A percentile compares a stretch with the other conserved stretches of the same genome.
Conservation (phyloP, 768 basidiomycete genomes). For the Xerocomellus chrysenteron region DNA sequence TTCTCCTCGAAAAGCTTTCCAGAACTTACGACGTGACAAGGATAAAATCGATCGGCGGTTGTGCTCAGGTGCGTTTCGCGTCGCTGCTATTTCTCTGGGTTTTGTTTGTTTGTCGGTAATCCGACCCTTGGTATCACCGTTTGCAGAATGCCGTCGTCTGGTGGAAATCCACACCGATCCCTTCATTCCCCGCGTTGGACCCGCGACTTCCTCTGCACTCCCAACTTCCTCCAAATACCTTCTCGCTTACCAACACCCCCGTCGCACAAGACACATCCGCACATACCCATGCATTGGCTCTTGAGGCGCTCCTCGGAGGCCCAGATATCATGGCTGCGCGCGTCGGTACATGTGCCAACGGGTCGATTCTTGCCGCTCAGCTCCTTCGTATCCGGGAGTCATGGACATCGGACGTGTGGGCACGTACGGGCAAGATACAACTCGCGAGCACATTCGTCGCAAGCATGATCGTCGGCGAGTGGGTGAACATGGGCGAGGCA, state of each 20-base stretch:
- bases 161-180: constrained; percentile 81
- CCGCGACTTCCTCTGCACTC: constrained; percentile 66
- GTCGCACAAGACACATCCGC: constrained; percentile 80
- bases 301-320: constrained; percentile 75
- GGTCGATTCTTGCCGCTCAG: constrained; percentile 73
- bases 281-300: constrained; percentile 70
- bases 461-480: constrained; percentile 68
- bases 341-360: constrained; percentile 70
- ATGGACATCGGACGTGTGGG: constrained; percentile 77
- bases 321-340: constrained; percentile 75
- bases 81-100: neutral
- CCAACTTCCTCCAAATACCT: constrained; percentile 65
- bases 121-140: neutral
- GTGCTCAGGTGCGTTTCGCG: constrained; percentile 61
- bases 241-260: constrained; percentile 73
- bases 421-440: constrained; percentile 71
- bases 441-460: constrained; percentile 75
- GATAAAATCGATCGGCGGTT: constrained; percentile 74
- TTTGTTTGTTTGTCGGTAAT: neutral
- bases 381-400: constrained; percentile 76
- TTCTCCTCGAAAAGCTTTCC: constrained; percentile 71
- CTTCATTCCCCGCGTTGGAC: constrained; percentile 70
- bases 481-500: constrained; percentile 69
- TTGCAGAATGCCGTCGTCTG: constrained; percentile 71
- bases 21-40: constrained; percentile 67